Percentiles rank a stretch among this genome's conserved stretches.
Evolutionary conservation across 345 rosid genomes (phyloP).

Genomic region (Hevea brasiliensis): DNA sequence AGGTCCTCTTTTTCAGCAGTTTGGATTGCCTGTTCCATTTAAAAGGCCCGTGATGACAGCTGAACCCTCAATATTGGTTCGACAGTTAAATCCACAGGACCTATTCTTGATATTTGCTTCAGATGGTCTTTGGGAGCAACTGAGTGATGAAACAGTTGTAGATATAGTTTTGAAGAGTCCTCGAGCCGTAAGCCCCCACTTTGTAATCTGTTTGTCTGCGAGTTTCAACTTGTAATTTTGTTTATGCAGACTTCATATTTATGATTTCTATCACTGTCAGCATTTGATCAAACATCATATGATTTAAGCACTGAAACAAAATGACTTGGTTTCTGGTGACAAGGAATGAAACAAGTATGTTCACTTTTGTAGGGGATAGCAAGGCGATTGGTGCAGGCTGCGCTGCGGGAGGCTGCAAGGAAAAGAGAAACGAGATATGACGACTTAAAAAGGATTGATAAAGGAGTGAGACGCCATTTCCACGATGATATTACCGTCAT

Average conservation of each 20-base stretch:
- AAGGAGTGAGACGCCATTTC: constrained; percentile 56
- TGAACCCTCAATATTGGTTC: constrained; percentile 45
- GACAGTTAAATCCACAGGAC: constrained; percentile 40
- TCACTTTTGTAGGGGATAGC: constrained; percentile 50
- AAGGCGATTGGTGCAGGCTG: constrained; percentile 53
- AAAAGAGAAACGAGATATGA: constrained; percentile 51
- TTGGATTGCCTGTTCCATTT: constrained; percentile 37
- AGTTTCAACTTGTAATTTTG: constrained; percentile 1
- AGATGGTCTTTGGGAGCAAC: constrained; percentile 63
- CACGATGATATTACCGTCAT: constrained; percentile 68
- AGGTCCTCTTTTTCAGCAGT: constrained; percentile 35
- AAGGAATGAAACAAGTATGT: not conserved
- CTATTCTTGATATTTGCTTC: constrained; percentile 53
- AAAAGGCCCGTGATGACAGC: constrained; percentile 51
- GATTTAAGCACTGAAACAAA: not conserved
- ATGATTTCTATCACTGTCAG: not conserved
- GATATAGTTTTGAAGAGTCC: constrained; percentile 44
- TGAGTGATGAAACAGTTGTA: constrained; percentile 49
- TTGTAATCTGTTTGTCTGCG: not conserved
- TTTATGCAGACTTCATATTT: not conserved
- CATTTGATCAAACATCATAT: not conserved
- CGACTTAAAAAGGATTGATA: constrained; percentile 44
- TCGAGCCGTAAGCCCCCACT: constrained; percentile 32
- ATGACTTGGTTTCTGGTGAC: not conserved
- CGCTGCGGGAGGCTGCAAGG: constrained; percentile 53